Conservation (phyloP, 352 stramenopile species). For the Globisporangium apiculatum region DNA sequence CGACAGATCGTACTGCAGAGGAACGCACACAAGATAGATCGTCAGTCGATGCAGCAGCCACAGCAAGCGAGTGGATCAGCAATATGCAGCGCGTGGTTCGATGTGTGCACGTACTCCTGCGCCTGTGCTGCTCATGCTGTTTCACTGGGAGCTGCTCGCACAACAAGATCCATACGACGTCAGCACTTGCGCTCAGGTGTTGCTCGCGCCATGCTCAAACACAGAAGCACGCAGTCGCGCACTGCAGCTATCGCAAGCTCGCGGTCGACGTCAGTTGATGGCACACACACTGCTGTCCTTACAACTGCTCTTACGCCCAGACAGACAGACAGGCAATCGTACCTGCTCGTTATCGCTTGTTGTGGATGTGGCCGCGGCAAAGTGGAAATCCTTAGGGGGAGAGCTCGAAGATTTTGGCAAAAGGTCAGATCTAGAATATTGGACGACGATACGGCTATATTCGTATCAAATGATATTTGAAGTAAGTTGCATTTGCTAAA, state of each 20-base stretch:
- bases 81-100: neutral
- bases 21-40: neutral
- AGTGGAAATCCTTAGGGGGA: neutral
- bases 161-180: neutral
- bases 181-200: neutral
- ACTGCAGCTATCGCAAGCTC: neutral
- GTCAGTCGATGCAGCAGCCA: no score
- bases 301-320: neutral
- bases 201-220: neutral
- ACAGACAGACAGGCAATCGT: neutral
- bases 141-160: neutral
- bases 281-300: neutral
- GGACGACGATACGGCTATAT: no score
- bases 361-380: neutral
- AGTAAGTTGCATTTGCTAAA: neutral
- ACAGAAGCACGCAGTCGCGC: no score
- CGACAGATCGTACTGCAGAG: conserved; percentile 74
- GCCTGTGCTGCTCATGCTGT: conserved; percentile 77
- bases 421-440: neutral
- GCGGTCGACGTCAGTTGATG: no score
- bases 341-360: neutral
- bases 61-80: no score
- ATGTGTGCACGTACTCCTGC: conserved; percentile 36
- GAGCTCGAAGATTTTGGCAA: neutral
- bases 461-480: neutral